Evolutionary conservation across 176 grass and related monocot species (phyloP).

Genomic region (Eragrostis curvula): DNA sequence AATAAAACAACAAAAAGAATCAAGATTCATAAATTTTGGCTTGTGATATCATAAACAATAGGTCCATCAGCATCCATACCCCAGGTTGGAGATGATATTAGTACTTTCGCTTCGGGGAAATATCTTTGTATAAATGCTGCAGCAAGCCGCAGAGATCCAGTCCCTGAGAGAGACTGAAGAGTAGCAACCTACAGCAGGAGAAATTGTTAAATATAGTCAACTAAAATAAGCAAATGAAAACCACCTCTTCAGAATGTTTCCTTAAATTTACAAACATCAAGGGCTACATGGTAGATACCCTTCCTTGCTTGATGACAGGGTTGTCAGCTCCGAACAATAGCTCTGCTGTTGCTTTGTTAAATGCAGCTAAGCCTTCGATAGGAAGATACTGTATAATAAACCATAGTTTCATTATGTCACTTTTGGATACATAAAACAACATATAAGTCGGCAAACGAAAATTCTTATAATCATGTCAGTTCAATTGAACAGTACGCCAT

Average conservation of each 20-base stretch:
- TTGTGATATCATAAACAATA: conserved; percentile 31
- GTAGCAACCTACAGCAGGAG: conserved; percentile 76
- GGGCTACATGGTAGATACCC: conserved; percentile 44
- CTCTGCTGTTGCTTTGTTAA: conserved; percentile 94
- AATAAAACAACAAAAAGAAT: conserved; percentile 11
- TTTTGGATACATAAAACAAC: background rate
- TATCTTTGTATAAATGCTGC: conserved; percentile 99
- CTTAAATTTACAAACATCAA: conserved; percentile 10
- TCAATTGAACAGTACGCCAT: conserved; percentile 12
- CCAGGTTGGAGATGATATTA: conserved; percentile 97
- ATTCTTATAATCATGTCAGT: background rate
- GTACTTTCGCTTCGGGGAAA: conserved; percentile 84
- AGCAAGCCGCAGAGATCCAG: conserved; percentile 86
- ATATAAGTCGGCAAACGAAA: background rate
- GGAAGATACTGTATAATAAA: conserved; percentile 84
- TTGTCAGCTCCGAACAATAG: conserved; percentile 88
- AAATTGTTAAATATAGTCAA: conserved; percentile 15
- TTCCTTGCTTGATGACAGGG: conserved; percentile 68
- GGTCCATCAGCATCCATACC: conserved; percentile 54
- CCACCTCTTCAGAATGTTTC: conserved; percentile 5
- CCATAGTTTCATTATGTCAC: conserved; percentile 19
- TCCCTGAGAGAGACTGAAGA: conserved; percentile 90
- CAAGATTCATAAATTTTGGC: background rate
- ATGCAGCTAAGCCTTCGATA: conserved; percentile 93
- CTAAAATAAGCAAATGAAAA: conserved; percentile 37